Conservation (phyloP, 2,329 filamentous ascomycete species). For the Colletotrichum brevisporum region DNA sequence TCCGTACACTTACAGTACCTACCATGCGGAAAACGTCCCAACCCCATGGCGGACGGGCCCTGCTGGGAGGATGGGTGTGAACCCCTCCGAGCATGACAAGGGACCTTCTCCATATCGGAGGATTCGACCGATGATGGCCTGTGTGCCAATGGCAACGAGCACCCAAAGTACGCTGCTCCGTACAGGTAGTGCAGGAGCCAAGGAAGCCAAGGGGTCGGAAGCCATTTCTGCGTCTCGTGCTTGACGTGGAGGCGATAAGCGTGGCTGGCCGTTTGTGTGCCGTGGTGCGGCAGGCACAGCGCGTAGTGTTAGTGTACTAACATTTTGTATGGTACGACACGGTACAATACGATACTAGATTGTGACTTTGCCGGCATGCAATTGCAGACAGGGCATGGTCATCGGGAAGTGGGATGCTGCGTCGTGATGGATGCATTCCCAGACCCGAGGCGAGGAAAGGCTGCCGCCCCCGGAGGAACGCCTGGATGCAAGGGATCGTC, state of each 20-base stretch:
- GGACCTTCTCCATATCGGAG: conserved; percentile 27
- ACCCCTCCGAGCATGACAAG: conserved; percentile 22
- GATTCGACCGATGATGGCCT: conserved; percentile 25
- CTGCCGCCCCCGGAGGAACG: neutral
- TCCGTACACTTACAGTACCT: conserved; percentile 15
- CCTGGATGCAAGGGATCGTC: conserved; percentile 6
- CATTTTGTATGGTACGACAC: too few relatives aligned
- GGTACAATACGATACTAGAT: too few relatives aligned
- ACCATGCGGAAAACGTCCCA: conserved; percentile 34
- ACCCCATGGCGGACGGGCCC: conserved; percentile 29
- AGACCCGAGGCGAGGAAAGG: conserved; percentile 1
- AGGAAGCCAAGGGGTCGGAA: conserved; percentile 28
- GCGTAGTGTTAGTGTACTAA: too few relatives aligned
- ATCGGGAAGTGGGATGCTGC: conserved; percentile 34
- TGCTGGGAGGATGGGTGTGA: conserved; percentile 19
- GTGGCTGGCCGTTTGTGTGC: conserved; percentile 18
- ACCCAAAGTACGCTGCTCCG: neutral
- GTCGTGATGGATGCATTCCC: conserved; percentile 28
- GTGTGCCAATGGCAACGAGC: conserved; percentile 13
- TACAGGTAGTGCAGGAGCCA: conserved; percentile 4
- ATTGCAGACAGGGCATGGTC: neutral
- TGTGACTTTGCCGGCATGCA: neutral
- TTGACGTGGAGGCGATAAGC: conserved; percentile 23
- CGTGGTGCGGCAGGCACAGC: conserved; percentile 1
- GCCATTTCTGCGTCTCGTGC: conserved; percentile 7